Conservation (phyloP, 228 moss, liverwort and hornwort genomes). For the Sphagnum magellanicum region DNA sequence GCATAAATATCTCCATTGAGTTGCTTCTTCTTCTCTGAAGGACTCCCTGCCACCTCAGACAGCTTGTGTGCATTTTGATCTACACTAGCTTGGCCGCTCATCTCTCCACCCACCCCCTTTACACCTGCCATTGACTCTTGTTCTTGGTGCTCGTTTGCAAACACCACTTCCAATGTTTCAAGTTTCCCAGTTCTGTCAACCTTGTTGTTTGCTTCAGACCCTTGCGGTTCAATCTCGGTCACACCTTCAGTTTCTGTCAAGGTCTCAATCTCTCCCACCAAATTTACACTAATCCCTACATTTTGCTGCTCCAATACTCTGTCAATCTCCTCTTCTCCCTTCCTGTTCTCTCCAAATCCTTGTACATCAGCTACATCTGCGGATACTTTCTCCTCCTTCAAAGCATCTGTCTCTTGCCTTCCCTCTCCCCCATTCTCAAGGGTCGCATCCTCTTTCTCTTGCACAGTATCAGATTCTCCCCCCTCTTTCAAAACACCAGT, state of each 20-base stretch:
- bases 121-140: slow-evolving; percentile 33
- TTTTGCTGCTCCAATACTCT: too few relatives aligned
- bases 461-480: too few relatives aligned
- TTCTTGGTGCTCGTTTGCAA: slow-evolving; percentile 30
- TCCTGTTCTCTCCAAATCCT: neutral
- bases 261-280: neutral
- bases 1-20: slow-evolving; percentile 16
- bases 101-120: slow-evolving; percentile 34
- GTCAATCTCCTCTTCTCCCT: too few relatives aligned
- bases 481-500: too few relatives aligned
- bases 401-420: too few relatives aligned
- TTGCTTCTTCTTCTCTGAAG: slow-evolving; percentile 23
- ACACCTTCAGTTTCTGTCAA: too few relatives aligned
- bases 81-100: slow-evolving; percentile 22
- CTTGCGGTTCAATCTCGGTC: neutral
- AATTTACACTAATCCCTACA: neutral
- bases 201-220: slow-evolving; percentile 5
- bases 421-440: too few relatives aligned
- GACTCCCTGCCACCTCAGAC: slow-evolving; percentile 23
- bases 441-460: too few relatives aligned
- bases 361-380: neutral
- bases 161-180: slow-evolving; percentile 44
- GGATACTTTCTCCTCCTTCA: slow-evolving; percentile 3
- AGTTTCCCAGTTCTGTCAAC: slow-evolving; percentile 21
- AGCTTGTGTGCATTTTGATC: slow-evolving; percentile 18